Evolutionary conservation across 495 filamentous ascomycete species (phyloP).

Genomic region (Talaromyces ruber): DNA sequence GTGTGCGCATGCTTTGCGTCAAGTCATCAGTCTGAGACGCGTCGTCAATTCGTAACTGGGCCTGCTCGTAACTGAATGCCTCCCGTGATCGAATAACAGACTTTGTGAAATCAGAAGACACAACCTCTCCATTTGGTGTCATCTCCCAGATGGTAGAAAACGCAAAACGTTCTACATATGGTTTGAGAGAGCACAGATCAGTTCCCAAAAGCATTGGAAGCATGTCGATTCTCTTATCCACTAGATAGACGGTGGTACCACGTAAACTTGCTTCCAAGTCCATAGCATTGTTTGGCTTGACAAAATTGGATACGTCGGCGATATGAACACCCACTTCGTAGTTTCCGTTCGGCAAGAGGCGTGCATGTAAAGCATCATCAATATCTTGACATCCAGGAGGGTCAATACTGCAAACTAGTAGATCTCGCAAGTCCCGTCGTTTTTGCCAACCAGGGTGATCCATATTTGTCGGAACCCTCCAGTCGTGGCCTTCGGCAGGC

Average conservation of each 20-base stretch:
- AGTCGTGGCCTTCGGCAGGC: slow-evolving; percentile 84
- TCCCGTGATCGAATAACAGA: slow-evolving; percentile 97
- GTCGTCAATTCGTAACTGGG: slow-evolving; percentile 89
- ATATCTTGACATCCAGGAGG: slow-evolving; percentile 96
- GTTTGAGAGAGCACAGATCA: slow-evolving; percentile 93
- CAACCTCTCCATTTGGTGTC: slow-evolving; percentile 72
- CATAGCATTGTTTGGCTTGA: slow-evolving; percentile 96
- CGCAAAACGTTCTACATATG: slow-evolving; percentile 93
- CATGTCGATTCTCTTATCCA: slow-evolving; percentile 99
- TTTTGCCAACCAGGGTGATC: slow-evolving; percentile 80
- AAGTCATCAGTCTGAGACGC: slow-evolving; percentile 74
- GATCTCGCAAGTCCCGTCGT: slow-evolving; percentile 70
- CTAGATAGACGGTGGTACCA: slow-evolving; percentile 94
- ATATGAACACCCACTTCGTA: slow-evolving; percentile 98
- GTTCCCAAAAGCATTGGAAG: slow-evolving; percentile 91
- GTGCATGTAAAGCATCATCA: slow-evolving; percentile 90
- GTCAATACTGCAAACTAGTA: slow-evolving; percentile 95
- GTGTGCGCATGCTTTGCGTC: slow-evolving; percentile 79
- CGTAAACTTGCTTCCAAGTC: slow-evolving; percentile 86
- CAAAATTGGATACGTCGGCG: slow-evolving; percentile 96
- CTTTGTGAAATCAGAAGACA: slow-evolving; percentile 79
- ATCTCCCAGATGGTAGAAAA: slow-evolving; percentile 96
- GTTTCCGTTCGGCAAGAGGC: slow-evolving; percentile 81
- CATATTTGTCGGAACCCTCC: slow-evolving; percentile 72
- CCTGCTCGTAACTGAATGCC: slow-evolving; percentile 95